Percentiles rank a stretch among this genome's conserved stretches.
These are phyloP conservation scores for Aspergillus vadensis DNA, from an alignment of 2,329 filamentous ascomycete genomes.

Conservation along the genomic window DNA sequence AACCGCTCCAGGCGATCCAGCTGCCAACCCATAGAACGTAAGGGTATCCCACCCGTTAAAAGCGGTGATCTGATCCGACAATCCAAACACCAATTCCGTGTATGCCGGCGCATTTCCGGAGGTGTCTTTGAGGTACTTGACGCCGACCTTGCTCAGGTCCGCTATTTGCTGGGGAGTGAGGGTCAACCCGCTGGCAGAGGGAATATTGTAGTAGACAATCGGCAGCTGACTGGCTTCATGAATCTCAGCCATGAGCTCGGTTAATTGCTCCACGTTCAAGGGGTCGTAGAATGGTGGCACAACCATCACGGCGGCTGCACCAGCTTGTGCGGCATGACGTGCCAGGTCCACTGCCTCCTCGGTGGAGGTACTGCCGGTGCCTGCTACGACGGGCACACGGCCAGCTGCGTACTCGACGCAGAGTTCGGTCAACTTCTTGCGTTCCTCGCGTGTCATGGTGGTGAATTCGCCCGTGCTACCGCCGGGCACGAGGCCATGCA, in stretches of 20 bases:
- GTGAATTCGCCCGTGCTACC: slow-evolving; percentile 57
- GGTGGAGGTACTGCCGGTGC: slow-evolving; percentile 49
- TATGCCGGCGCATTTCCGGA: slow-evolving; percentile 55
- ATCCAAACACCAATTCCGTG: slow-evolving; percentile 52
- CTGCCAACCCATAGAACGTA: slow-evolving; percentile 56
- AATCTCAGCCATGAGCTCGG: slow-evolving; percentile 46
- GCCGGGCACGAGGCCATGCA: slow-evolving; percentile 55
- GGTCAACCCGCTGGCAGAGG: slow-evolving; percentile 48
- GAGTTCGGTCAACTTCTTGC: slow-evolving; percentile 47
- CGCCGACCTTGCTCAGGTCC: slow-evolving; percentile 48
- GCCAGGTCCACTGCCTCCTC: slow-evolving; percentile 46
- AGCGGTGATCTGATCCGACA: slow-evolving; percentile 46
- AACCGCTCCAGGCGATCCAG: slow-evolving; percentile 53
- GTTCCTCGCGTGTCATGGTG: slow-evolving; percentile 46
- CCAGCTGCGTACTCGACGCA: slow-evolving; percentile 31
- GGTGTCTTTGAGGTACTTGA: slow-evolving; percentile 56
- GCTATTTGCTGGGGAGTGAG: slow-evolving; percentile 49
- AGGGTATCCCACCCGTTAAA: slow-evolving; percentile 59
- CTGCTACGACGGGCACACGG: slow-evolving; percentile 30
- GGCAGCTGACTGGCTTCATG: slow-evolving; percentile 45
- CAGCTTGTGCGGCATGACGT: slow-evolving; percentile 41
- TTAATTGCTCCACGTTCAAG: slow-evolving; percentile 43
- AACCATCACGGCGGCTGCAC: slow-evolving; percentile 51
- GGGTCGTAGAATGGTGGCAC: slow-evolving; percentile 56
- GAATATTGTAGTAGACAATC: slow-evolving; percentile 57